Base-by-base conservation (phyloP, 768 basidiomycete species). In the Phallus indusiatus region DNA sequence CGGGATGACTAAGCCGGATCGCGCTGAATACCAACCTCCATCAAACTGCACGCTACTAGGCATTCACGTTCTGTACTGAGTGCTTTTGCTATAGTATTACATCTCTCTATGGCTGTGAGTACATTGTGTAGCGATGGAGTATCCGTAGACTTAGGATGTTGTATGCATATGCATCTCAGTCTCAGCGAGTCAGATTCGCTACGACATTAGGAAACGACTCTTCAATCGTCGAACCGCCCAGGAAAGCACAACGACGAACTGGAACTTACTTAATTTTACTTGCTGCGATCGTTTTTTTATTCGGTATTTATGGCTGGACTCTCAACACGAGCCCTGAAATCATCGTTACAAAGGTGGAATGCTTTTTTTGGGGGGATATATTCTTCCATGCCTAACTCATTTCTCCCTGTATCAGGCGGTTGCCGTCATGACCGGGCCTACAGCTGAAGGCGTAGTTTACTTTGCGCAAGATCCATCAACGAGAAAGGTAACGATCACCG, bases 391-490 rank as follows among this genome's bases (percentile, higher is more conserved):
- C 42, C n/a, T 42, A 10, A 42, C 28, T 28, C 28, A 7, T 28
- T 28, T 28, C 28, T 28, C 28, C 28, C 7, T 28, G 12, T 42
- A 42, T 48, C 64, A 83, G 82, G 82, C 82, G 22, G 72, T 79
- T 36, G 86, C 78, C 1, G 78, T 88, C 47, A 72, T 91, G 62
- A 77, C 75, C 55, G 85, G 86, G 46, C 78, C 82, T 4, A 69
- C 71, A 48, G 84, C 86, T 54, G 70, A 73, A 46, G 90, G 90
- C 46, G 81, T 77, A 4, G 80, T 90, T 60, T 76, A 74, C 46
- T 90, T 92, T 69, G 74, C 76, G 28, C 89, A 91, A 69, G 66
- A 67, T 50, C 56, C 73, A 1, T 67, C 73, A 17, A 68, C 70
- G 61, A 78, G 76, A 1, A 78, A 82, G 22, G 85, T 88, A 53